Percentiles rank a stretch among this genome's conserved stretches.
Evolutionary conservation across 2,329 filamentous ascomycete species (phyloP).

Genomic region (Bipolaris victoriae): DNA sequence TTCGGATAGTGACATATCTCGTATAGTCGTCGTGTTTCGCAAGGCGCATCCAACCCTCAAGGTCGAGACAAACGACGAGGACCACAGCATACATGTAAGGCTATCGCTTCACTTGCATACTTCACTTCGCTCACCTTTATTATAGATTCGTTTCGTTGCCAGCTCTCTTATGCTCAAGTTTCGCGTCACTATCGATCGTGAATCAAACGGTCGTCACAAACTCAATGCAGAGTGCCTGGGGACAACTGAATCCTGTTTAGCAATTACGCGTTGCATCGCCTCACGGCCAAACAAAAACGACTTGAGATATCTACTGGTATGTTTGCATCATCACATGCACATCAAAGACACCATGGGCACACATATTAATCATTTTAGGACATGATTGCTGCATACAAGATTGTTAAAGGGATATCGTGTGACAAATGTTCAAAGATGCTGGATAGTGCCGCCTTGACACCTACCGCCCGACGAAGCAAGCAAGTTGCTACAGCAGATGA

Average conservation of each 20-base stretch:
- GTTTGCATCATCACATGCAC: constrained; percentile 2
- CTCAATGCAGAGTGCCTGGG: constrained; percentile 43
- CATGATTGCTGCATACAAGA: constrained; percentile 50
- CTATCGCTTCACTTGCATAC: too few species aligned
- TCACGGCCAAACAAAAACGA: constrained; percentile 42
- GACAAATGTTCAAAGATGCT: constrained; percentile 42
- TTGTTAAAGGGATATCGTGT: constrained; percentile 37
- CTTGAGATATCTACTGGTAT: constrained; percentile 44
- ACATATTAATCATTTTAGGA: constrained; percentile 35
- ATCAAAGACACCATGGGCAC: background rate
- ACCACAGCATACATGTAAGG: constrained; percentile 35
- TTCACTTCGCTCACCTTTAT: constrained; percentile 8
- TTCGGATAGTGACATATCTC: constrained; percentile 30
- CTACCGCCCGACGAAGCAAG: constrained; percentile 43
- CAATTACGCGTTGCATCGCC: constrained; percentile 44
- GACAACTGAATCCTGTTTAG: constrained; percentile 29
- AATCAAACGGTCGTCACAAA: constrained; percentile 33
- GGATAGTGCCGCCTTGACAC: constrained; percentile 32
- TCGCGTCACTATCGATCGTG: constrained; percentile 34
- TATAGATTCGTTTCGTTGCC: constrained; percentile 37
- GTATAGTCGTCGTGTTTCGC: constrained; percentile 34
- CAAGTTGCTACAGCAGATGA: constrained; percentile 26
- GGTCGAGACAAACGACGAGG: constrained; percentile 32
- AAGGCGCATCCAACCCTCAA: constrained; percentile 37
- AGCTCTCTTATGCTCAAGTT: constrained; percentile 35